Evolutionary conservation across 2,329 filamentous ascomycete genomes (phyloP).

Genomic region (Acrocalymma vagum): DNA sequence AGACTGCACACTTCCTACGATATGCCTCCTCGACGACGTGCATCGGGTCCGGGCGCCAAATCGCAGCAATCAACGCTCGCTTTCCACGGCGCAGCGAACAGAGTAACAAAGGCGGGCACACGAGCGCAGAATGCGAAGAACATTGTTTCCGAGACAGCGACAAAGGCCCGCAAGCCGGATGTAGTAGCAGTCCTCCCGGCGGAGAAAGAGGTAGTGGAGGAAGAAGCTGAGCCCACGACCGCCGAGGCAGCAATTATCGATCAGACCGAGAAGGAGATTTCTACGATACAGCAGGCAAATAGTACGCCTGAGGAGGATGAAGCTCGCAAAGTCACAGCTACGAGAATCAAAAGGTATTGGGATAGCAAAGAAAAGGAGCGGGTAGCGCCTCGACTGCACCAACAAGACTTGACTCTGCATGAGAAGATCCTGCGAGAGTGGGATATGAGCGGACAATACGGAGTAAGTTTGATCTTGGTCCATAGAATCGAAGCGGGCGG

Average conservation of each 20-base stretch:
- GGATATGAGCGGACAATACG: slow-evolving; percentile 90
- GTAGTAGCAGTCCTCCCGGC: slow-evolving; percentile 17
- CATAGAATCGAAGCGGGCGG: no score
- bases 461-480: slow-evolving; percentile 68
- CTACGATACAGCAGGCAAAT: slow-evolving; percentile 28
- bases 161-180: slow-evolving; percentile 36
- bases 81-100: slow-evolving; percentile 64
- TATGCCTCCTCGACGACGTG: slow-evolving; percentile 58
- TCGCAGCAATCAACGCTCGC: slow-evolving; percentile 69
- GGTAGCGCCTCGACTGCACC: slow-evolving; percentile 77
- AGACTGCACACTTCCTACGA: slow-evolving; percentile 9
- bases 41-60: slow-evolving; percentile 54
- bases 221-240: slow-evolving; percentile 44
- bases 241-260: slow-evolving; percentile 50
- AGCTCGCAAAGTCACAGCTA: slow-evolving; percentile 72
- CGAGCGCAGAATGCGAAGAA: slow-evolving; percentile 46
- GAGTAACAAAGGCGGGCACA: slow-evolving; percentile 65
- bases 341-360: slow-evolving; percentile 83
- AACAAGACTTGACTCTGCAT: slow-evolving; percentile 72
- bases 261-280: slow-evolving; percentile 45
- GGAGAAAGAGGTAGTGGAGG: slow-evolving; percentile 22
- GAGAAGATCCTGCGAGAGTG: slow-evolving; percentile 94
- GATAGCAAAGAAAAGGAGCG: slow-evolving; percentile 72
- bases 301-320: slow-evolving; percentile 55
- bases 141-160: slow-evolving; percentile 41